Base-by-base conservation (phyloP, 1,284 basidiomycete genomes). In the Neolentinus lepideus region DNA sequence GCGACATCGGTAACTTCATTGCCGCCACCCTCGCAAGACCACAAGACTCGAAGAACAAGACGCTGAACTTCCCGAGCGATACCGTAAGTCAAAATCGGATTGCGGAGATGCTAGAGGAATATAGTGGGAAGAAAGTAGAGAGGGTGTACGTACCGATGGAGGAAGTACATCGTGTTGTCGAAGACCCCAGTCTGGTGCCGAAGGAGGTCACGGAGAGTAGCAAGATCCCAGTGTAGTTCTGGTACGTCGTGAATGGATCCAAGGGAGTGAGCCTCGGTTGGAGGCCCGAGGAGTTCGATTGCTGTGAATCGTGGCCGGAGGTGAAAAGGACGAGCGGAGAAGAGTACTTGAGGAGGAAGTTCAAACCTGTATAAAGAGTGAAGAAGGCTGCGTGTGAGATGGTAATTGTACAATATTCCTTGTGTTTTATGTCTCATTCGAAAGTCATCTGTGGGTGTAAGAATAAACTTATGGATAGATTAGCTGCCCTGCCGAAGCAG, bases 151-250 rank as follows among this genome's bases (percentile, higher is more conserved):
- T 59, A 43, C 52, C 58, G 55, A 11, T 24, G 24, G 53, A 59
- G 2, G 55, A 59, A 1, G 58, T 50, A 55, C 58, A 59, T 25
- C 14, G 53, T 22, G 54, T 54, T 35, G 45, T 43, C 3, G 55
- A 52, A 36, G 21, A 53, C 14, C 52, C 53, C n/a, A 43, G 51
- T 16, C 27, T 22, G 43, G 58, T 55, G 19, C 58, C 58, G 9
- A 24, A 27, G 53, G 51, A 59, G 19, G 54, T 59, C 19, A 38
- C 27, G 43, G 19, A 35, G 36, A 54, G 52, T 31, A 45, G 55
- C 31, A 38, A 27, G 10, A 59, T 59, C 31, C 55, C 58, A 4
- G 58, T 57, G 24, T 50, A 59, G n/a, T 59, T 59, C 51, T 59
- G 48, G 26, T 56, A 54, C 51, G 51, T 57, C 12, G 57, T 56